These are phyloP conservation scores for Yamadazyma kitorensis DNA, from an alignment of 805 yeast genomes.

Conservation along the genomic window DNA sequence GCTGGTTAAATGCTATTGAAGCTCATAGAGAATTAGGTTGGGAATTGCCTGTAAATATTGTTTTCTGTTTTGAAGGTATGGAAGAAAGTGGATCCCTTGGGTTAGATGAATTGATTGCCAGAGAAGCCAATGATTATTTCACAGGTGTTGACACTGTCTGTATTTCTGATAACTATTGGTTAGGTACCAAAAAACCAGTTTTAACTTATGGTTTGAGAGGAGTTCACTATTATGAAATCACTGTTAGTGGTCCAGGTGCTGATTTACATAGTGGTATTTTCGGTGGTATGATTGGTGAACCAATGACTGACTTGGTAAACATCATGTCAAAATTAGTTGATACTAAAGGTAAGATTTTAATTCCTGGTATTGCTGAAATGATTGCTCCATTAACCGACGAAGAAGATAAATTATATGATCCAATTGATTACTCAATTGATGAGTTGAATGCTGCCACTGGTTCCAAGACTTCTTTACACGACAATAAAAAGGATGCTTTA, in stretches of 20 bases:
- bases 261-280: constrained; percentile 97
- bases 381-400: constrained; percentile 87
- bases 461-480: constrained; percentile 75
- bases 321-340: constrained; percentile 77
- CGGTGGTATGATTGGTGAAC: constrained; percentile 97
- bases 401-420: constrained; percentile 77
- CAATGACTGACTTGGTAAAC: constrained; percentile 88
- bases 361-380: constrained; percentile 90
- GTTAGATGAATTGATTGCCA: constrained; percentile 74
- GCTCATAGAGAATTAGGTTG: constrained; percentile 83
- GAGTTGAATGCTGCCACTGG: constrained; percentile 91
- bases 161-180: constrained; percentile 97
- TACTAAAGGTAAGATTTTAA: constrained; percentile 73
- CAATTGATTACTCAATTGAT: constrained; percentile 77
- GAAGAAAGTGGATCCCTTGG: constrained; percentile 97
- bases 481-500: constrained; percentile 76
- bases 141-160: constrained; percentile 91
- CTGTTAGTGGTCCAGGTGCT: constrained; percentile 88
- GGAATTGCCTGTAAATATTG: constrained; percentile 90
- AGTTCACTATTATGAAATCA: constrained; percentile 84
- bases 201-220: constrained; percentile 98
- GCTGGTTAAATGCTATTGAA: constrained; percentile 91
- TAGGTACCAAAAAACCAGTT: constrained; percentile 95
- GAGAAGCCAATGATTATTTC: constrained; percentile 78
- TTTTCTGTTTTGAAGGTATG: constrained; percentile 97